Evolutionary conservation across 169 alveolate genomes (phyloP).

Genomic region (Eimeria brunetti): DNA sequence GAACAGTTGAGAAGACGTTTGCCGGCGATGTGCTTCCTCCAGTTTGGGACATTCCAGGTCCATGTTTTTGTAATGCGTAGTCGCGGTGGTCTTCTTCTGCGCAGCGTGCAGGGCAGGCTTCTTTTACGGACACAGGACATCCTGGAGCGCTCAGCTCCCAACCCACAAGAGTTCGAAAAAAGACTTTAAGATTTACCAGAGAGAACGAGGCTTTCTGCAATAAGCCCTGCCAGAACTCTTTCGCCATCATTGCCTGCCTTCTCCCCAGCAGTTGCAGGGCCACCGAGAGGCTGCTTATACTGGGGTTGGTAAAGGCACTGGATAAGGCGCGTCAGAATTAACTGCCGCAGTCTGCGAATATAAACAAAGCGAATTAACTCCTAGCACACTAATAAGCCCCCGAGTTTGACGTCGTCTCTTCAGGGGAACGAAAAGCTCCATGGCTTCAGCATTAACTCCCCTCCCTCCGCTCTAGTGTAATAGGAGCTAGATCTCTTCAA

Average conservation of each 20-base stretch:
- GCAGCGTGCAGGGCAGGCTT: background rate
- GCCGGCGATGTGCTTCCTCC: background rate
- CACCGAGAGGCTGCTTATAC: conserved; percentile 5
- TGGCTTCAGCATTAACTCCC: background rate
- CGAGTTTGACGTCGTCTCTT: background rate
- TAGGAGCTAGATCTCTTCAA: background rate
- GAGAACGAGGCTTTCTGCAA: conserved; percentile 65
- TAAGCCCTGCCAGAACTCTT: conserved; percentile 30
- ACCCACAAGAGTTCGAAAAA: background rate
- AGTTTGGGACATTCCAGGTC: background rate
- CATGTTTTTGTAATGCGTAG: background rate
- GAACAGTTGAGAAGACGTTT: background rate
- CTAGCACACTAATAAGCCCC: background rate
- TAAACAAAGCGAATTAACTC: background rate
- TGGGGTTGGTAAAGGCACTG: conserved; percentile 73
- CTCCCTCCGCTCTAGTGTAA: background rate
- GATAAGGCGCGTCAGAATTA: conserved; percentile 71
- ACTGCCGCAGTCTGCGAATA: conserved; percentile 72
- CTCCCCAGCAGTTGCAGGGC: conserved; percentile 27
- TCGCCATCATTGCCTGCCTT: conserved; percentile 43
- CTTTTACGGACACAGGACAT: background rate
- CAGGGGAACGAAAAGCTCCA: background rate
- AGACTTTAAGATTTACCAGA: background rate
- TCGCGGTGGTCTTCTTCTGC: background rate
- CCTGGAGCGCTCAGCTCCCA: background rate